Evolutionary conservation across 2,329 filamentous ascomycete species (phyloP), one percentile per base, ranked within the genome.

Genomic region (Cercospora sesami): DNA sequence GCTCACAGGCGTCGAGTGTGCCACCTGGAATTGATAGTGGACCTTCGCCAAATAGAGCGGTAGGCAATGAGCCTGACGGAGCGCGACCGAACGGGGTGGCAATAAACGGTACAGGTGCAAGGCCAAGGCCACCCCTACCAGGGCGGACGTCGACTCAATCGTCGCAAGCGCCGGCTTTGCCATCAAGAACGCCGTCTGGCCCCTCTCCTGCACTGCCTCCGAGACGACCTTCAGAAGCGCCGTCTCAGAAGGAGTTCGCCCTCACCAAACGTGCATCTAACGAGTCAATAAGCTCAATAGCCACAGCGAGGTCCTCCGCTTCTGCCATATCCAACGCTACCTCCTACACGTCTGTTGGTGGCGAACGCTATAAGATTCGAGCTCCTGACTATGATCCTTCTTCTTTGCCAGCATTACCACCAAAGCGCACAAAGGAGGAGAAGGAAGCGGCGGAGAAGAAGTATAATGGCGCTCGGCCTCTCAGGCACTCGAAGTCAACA

Each of bases 351-450:
- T 77, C 75, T 2, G 63, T 66, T 51, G 71, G 73, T 14, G 72
- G 73, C 12, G 63, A 71, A 7, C 73, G 71, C 39, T 70, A 72
- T 7, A 72, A 60, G 14, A 66, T 79, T 60, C 67, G 71, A 62
- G 78, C 87, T 5, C 87, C 87, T 9, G 83, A 83, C 58, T 89
- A 84, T 78, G 85, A 86, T 68, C 83, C 86, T 60, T 77, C 82
- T 14, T 81, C 83, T 42, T 77, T 89, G 9, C 87, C 87, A 62
- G 80, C 83, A 31, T 78, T 88, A 39, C 86, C 86, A 60, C 82
- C 84, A 0, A 86, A 84, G 72, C 77, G 79, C 63, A 74, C 78
- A n/a, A 74, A 79, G n/a, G 79, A 81, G 60, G 78, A 83, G 45
- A 77, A 77, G 58, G 80, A 82, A 58, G 76, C 75, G 5, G 71